These are phyloP conservation scores for Cystofilobasidium bisporidii DNA, from an alignment of 768 basidiomycete genomes.

Conservation along the genomic window DNA sequence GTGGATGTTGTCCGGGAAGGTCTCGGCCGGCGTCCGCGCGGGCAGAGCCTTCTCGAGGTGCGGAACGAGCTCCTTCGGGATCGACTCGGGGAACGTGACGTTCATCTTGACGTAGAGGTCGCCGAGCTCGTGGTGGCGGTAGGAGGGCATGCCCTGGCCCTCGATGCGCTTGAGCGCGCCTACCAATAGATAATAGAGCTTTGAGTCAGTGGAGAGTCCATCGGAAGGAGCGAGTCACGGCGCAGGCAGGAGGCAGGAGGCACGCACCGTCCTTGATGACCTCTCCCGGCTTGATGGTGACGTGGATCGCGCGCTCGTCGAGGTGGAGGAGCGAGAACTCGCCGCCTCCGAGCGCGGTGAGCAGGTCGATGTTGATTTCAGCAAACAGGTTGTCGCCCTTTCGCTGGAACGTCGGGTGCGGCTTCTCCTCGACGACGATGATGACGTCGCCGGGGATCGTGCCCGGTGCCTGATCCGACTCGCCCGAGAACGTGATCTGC, in stretches of 20 bases:
- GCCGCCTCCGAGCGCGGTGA: slow-evolving; percentile 88
- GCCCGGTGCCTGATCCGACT: slow-evolving; percentile 83
- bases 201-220: too few species aligned
- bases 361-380: slow-evolving; percentile 82
- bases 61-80: slow-evolving; percentile 58
- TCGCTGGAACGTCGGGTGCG: slow-evolving; percentile 77
- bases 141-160: slow-evolving; percentile 97
- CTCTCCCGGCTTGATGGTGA: slow-evolving; percentile 75
- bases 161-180: slow-evolving; percentile 82
- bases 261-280: slow-evolving; percentile 81
- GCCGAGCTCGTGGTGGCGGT: slow-evolving; percentile 91
- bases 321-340: slow-evolving; percentile 81
- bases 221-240: too few species aligned
- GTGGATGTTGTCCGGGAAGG: slow-evolving; percentile 55
- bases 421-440: slow-evolving; percentile 86
- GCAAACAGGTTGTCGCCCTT: slow-evolving; percentile 76
- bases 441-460: slow-evolving; percentile 87
- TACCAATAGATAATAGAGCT: too few species aligned
- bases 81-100: slow-evolving; percentile 78
- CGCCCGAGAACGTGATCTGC: slow-evolving; percentile 76
- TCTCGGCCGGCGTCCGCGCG: slow-evolving; percentile 57
- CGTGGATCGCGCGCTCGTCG: slow-evolving; percentile 78
- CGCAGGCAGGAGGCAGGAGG: slow-evolving; percentile 2
- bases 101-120: slow-evolving; percentile 79
- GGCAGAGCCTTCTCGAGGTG: slow-evolving; percentile 78